These are phyloP conservation scores for Beauveria australis DNA, from an alignment of 2,329 filamentous ascomycete species.

Conservation along the genomic window DNA sequence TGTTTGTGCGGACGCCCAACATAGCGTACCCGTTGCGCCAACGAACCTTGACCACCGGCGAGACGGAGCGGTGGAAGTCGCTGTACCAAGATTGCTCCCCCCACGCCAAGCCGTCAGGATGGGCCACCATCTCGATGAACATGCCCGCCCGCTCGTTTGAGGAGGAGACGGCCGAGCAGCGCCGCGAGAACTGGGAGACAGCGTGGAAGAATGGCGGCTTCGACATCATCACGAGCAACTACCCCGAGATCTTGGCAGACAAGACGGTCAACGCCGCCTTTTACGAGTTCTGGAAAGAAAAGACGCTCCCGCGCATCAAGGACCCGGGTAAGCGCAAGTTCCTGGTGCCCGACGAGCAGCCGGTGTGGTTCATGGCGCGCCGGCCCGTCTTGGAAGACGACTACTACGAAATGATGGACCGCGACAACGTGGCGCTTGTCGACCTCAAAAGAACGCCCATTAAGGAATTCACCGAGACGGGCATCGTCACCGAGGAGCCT, in stretches of 20 bases:
- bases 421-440: conserved; percentile 8
- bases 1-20: conserved; percentile 53
- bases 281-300: conserved; percentile 13
- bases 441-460: conserved; percentile 8
- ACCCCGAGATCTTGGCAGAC: conserved; percentile 18
- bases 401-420: conserved; percentile 13
- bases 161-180: conserved; percentile 28
- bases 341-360: conserved; percentile 9
- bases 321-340: conserved; percentile 10
- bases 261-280: conserved; percentile 1
- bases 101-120: conserved; percentile 10
- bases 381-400: conserved; percentile 3
- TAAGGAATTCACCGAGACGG: background rate
- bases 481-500: conserved; percentile 5
- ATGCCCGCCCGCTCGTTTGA: conserved; percentile 1
- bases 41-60: background rate
- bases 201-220: conserved; percentile 40
- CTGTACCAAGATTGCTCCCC: conserved; percentile 35
- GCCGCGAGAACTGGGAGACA: conserved; percentile 33
- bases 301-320: conserved; percentile 1
- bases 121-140: background rate
- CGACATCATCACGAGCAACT: conserved; percentile 35
- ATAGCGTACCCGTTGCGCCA: conserved; percentile 51
- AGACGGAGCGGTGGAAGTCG: conserved; percentile 17
- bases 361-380: background rate